Conservation (phyloP, 192 early-diverging fungal species). For the Backusella psychrophila region DNA sequence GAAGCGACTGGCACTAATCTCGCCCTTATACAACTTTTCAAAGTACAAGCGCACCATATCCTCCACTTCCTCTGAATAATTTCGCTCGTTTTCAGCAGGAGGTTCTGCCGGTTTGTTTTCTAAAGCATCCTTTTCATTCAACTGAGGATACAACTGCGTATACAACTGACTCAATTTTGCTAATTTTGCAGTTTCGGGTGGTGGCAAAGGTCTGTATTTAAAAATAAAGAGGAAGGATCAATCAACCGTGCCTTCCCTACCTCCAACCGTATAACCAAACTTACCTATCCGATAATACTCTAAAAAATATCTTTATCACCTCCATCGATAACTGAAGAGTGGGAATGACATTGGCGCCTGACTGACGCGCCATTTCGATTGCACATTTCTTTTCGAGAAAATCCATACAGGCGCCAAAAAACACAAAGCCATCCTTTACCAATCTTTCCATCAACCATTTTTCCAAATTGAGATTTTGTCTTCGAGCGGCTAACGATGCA, state of each 20-base stretch:
- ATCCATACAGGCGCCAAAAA: constrained; percentile 72
- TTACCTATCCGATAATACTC: constrained; percentile 56
- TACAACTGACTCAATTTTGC: constrained; percentile 49
- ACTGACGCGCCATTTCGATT: constrained; percentile 44
- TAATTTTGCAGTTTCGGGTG: constrained; percentile 53
- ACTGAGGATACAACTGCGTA: constrained; percentile 45
- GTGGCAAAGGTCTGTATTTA: constrained; percentile 49
- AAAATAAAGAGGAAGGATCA: neutral
- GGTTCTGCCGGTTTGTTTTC: constrained; percentile 35
- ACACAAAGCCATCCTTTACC: constrained; percentile 52
- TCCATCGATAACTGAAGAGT: constrained; percentile 61
- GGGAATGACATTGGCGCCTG: constrained; percentile 28
- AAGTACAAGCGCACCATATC: constrained; percentile 69
- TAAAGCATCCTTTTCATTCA: constrained; percentile 32
- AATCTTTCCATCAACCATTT: constrained; percentile 79
- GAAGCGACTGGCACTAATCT: constrained; percentile 76
- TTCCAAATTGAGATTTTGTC: constrained; percentile 78
- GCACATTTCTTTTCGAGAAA: constrained; percentile 68
- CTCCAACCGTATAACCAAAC: neutral
- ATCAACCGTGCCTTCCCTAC: neutral
- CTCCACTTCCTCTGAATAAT: constrained; percentile 70
- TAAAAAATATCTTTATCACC: constrained; percentile 65
- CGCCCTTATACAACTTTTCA: constrained; percentile 71
- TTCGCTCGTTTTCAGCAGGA: constrained; percentile 23
- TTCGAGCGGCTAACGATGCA: constrained; percentile 71